A percentile compares a stretch with the other conserved stretches of the same genome.
Conservation (phyloP, 2,329 filamentous ascomycete genomes). For the Parasarocladium wereldwijsianum region DNA sequence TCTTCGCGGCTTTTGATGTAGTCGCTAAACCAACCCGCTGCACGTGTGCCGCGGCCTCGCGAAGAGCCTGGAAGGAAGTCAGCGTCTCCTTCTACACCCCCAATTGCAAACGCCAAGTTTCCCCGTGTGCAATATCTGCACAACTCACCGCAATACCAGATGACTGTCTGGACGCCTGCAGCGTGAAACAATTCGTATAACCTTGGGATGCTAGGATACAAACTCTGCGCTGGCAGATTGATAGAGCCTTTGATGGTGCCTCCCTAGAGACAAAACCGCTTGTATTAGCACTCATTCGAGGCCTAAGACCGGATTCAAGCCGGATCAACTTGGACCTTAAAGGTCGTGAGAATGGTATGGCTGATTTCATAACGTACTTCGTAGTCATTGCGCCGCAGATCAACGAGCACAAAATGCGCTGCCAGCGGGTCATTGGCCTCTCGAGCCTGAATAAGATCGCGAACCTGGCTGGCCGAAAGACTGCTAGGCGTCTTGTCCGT, state of each 20-base stretch:
- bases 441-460: too few relatives aligned
- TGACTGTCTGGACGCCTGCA: slow-evolving; percentile 22
- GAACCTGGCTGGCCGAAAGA: too few relatives aligned
- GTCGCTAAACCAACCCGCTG: slow-evolving; percentile 40
- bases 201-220: slow-evolving; percentile 25
- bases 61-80: slow-evolving; percentile 32
- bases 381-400: too few relatives aligned
- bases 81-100: background rate
- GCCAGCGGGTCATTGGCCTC: too few relatives aligned
- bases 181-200: slow-evolving; percentile 26
- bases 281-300: too few relatives aligned
- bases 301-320: too few relatives aligned
- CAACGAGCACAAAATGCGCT: too few relatives aligned
- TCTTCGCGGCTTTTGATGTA: slow-evolving; percentile 27
- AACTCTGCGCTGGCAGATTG: slow-evolving; percentile 32
- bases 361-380: too few relatives aligned
- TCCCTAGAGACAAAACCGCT: slow-evolving; percentile 31
- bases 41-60: slow-evolving; percentile 33
- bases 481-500: too few relatives aligned
- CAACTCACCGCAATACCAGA: slow-evolving; percentile 35
- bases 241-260: slow-evolving; percentile 39
- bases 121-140: background rate
- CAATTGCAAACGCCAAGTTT: background rate
- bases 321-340: too few relatives aligned
- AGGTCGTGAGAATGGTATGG: too few relatives aligned